Evolutionary conservation across 2,329 filamentous ascomycete species (phyloP), one percentile per base, ranked within the genome.

Genomic region (Fusarium nematophilum): DNA sequence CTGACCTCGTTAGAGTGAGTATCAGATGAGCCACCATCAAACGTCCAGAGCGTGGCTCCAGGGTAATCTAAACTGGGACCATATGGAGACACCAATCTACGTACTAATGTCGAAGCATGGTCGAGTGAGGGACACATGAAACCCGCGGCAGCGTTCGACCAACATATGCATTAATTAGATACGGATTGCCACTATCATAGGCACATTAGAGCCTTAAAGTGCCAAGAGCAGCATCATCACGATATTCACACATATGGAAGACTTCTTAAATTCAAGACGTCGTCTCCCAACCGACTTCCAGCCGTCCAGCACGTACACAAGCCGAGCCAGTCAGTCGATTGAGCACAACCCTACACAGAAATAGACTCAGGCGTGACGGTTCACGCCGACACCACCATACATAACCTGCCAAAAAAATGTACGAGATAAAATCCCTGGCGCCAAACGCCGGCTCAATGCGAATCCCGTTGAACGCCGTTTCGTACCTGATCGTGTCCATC

Each of bases 361-460:
- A 39, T n/a, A 37, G 14, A 27, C 21, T 23, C 31, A 17, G 40
- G 31, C 46, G 48, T 26, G 49, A 43, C 39, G 50, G 25, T 40
- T 13, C 53, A 37, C 42, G 43, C 38, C 29, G 54, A 42, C 44
- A 51, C 52, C 44, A 50, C 29, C 44, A 50, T 25, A 62, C 38
- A 57, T 38, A 52, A 39, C 38, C 61, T 44, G 38, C 58, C 40
- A 64, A 54, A 67, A 44, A 37, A 31, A 61, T 46, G 40, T 31
- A 53, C 44, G 51, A 45, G 40, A 59, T 47, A 51, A 23, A 50
- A 21, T 42, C 43, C 52, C 43, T 57, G 55, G 59, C 65, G 57
- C 58, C 65, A 59, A 70, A 69, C 67, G 65, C 67, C 67, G 39
- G 53, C 59, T 63, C 39, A 57, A 70, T 70, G 59, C 56, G 65